phyloP scores from a whole-genome alignment of 352 stramenopile genomes.

The Pythium dissimile region DNA sequence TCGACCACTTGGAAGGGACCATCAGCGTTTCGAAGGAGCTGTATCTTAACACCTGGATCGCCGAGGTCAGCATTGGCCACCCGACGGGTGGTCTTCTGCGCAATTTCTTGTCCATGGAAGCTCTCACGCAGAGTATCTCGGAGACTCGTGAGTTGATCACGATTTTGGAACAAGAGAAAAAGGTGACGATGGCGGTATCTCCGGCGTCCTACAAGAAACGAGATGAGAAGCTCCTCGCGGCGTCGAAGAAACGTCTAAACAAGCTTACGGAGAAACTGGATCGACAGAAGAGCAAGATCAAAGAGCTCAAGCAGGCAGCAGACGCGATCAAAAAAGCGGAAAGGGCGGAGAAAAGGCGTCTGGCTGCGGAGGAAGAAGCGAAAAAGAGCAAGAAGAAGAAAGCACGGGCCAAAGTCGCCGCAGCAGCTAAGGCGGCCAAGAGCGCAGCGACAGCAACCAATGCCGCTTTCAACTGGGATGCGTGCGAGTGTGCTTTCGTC shows the following conservation, averaged over 20 bases:
- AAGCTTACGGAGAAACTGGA: conserved; percentile 28
- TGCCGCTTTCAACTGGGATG: conserved; percentile 50
- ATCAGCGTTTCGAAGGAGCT: conserved; percentile 41
- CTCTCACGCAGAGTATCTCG: conserved; percentile 52
- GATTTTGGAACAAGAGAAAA: conserved; percentile 34
- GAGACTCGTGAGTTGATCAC: conserved; percentile 48
- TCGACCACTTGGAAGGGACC: conserved; percentile 56
- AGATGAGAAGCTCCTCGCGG: conserved; percentile 19
- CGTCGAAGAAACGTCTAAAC: conserved; percentile 16
- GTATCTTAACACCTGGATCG: conserved; percentile 84
- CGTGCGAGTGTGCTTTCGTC: conserved; percentile 80
- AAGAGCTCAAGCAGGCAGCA: conserved; percentile 43
- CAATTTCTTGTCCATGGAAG: conserved; percentile 73
- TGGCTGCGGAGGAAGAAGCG: conserved; percentile 23
- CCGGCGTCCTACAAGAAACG: conserved; percentile 6
- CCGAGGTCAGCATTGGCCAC: conserved; percentile 78
- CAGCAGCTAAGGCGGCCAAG: conserved; percentile 1
- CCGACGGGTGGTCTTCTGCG: conserved; percentile 69
- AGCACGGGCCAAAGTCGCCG: background rate
- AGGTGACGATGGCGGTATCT: background rate
- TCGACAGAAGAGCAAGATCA: conserved; percentile 59
- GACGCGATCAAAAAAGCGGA: conserved; percentile 2
- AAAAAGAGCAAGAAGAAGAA: conserved; percentile 21
- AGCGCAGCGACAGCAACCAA: conserved; percentile 4
- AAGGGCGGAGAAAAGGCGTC: conserved; percentile 10